Evolutionary conservation across 257 asterid genomes (phyloP).

Genomic region (Paulownia fortunei): DNA sequence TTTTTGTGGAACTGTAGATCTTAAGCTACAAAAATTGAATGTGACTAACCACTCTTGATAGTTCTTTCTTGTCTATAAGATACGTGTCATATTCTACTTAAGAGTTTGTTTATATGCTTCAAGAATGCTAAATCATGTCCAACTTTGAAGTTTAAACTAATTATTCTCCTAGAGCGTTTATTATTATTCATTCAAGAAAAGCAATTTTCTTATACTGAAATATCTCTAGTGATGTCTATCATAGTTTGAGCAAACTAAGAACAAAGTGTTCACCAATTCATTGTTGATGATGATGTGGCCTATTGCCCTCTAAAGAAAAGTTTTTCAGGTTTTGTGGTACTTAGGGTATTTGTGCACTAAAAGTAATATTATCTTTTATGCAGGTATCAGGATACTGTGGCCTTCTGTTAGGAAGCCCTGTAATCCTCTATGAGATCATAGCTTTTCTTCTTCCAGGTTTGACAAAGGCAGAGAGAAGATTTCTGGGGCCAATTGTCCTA

Average conservation of each 20-base stretch:
- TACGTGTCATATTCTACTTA: no score
- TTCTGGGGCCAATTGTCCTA: conserved; percentile 92
- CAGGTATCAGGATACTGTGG: conserved; percentile 99
- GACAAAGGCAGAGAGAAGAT: conserved; percentile 82
- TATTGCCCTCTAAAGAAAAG: background rate
- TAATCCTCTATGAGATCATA: conserved; percentile 91
- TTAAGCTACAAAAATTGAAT: background rate
- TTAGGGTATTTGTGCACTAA: conserved; percentile 5
- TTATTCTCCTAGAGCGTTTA: background rate
- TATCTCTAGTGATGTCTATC: background rate
- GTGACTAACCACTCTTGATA: background rate
- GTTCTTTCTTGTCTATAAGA: background rate
- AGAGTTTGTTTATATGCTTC: background rate
- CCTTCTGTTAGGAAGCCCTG: conserved; percentile 89
- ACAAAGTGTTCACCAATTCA: background rate
- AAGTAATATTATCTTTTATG: conserved; percentile 30
- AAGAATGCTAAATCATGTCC: background rate
- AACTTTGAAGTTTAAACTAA: background rate
- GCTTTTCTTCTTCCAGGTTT: conserved; percentile 96
- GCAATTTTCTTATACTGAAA: background rate
- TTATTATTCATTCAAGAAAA: conserved; percentile 13
- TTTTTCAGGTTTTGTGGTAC: conserved; percentile 5
- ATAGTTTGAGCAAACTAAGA: background rate
- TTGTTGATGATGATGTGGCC: background rate
- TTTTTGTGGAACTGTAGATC: background rate